Evolutionary conservation across 805 yeast species (phyloP), one percentile per base, ranked within the genome.

Genomic region (Metschnikowia gruessii): DNA sequence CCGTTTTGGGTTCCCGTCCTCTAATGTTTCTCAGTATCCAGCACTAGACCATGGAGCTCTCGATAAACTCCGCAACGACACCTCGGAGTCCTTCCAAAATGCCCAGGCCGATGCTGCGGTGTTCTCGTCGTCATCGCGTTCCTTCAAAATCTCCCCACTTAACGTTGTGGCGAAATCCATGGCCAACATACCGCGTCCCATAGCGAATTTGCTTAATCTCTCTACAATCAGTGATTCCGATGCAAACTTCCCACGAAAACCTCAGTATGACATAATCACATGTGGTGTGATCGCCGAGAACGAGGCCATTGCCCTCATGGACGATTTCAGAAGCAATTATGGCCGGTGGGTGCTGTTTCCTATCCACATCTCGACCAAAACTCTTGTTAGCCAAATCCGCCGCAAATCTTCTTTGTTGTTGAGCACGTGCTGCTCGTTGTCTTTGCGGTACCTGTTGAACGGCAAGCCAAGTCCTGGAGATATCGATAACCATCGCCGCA

Each of bases 321-420:
- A 72, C 43, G 77, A 76, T 39, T 87, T 86, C 59, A 68, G 85
- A 36, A 78, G 81, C 40, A 75, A 84, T 56, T 86, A 82, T 58
- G 88, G 90, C 4, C 72, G 88, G 26, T 87, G 95, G 95, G 81
- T 85, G 3, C 80, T 86, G 44, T 80, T 86, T 42, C 89, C 91
- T 0, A 75, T 75, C 26, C 68, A 67, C 12, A 58, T 76, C 30
- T 59, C 81, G 4, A 73, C 83, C 0, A 74, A 67, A 16, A 68
- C 66, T 30, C 65, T 86, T 18, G 66, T 84, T 9, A 74, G 69
- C 4, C 62, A 75, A 29, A 70, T 85, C 35, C 60, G 80, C 33
- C 49, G 58, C 19, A 70, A 74, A 32, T 81, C 87, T 17, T 81
- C 91, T 1, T 65, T 87, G 32, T 66, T 87, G n/a, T 63, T 86